These are phyloP conservation scores for Dipteronia sinensis DNA, from an alignment of 345 rosid species.

Conservation along the genomic window DNA sequence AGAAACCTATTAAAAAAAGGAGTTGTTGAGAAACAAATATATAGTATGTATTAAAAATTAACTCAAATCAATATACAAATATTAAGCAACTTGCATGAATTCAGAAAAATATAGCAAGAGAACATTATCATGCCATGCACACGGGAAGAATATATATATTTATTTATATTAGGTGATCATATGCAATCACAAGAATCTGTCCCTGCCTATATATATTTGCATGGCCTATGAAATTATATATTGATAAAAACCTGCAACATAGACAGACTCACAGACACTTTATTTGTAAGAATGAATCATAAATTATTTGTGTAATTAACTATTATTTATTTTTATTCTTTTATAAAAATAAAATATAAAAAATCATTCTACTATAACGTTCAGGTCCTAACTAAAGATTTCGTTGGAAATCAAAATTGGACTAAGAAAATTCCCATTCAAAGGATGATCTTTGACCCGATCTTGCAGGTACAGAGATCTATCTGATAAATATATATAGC, in stretches of 20 bases:
- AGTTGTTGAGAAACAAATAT: neutral
- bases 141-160: conserved; percentile 6
- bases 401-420: conserved; percentile 23
- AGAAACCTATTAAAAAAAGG: neutral
- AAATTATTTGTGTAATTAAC: neutral
- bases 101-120: conserved; percentile 14
- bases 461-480: conserved; percentile 37
- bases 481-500: conserved; percentile 22
- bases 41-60: neutral
- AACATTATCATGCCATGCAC: conserved; percentile 43
- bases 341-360: neutral
- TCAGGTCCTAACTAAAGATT: conserved; percentile 9
- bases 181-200: conserved; percentile 12
- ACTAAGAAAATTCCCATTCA: conserved; percentile 30
- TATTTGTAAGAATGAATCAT: neutral
- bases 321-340: neutral
- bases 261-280: neutral
- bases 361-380: neutral
- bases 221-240: neutral
- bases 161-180: neutral
- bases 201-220: neutral
- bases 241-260: neutral
- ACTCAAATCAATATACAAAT: neutral
- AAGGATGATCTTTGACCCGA: conserved; percentile 61
- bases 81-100: conserved; percentile 18